Percentiles rank a stretch among this genome's conserved stretches.
Conservation (phyloP, 169 alveolate species). For the Theileria luwenshuni region DNA sequence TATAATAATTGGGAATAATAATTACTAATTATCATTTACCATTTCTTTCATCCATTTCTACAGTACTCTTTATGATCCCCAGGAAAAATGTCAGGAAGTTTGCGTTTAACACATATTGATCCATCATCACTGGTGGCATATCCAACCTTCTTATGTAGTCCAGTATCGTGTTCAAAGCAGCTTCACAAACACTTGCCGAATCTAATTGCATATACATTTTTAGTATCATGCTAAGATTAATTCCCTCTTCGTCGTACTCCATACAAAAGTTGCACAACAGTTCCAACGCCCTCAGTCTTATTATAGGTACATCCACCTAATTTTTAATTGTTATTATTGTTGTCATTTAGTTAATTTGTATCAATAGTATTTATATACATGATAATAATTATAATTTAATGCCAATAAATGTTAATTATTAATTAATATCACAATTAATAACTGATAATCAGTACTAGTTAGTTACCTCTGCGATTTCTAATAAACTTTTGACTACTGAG, state of each 20-base stretch:
- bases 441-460: neutral
- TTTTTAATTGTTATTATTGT: too few species aligned
- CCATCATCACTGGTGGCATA: slow-evolving; percentile 29
- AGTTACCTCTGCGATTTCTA: slow-evolving; percentile 24
- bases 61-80: neutral
- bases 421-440: too few species aligned
- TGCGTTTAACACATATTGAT: neutral
- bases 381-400: too few species aligned
- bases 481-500: slow-evolving; percentile 9
- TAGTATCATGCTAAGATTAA: slow-evolving; percentile 11
- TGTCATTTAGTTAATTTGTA: too few species aligned
- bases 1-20: too few species aligned
- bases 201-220: slow-evolving; percentile 1
- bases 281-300: slow-evolving; percentile 39
- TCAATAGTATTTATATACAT: too few species aligned
- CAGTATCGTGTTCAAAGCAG: slow-evolving; percentile 44
- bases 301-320: slow-evolving; percentile 35
- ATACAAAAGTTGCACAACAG: slow-evolving; percentile 56
- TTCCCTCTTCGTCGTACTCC: slow-evolving; percentile 49
- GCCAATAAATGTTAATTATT: too few species aligned
- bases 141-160: slow-evolving; percentile 36
- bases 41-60: neutral
- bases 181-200: slow-evolving; percentile 25
- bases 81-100: neutral
- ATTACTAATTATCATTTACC: too few species aligned